Conservation (phyloP, 306 rosid species). For the Prunus mume region DNA sequence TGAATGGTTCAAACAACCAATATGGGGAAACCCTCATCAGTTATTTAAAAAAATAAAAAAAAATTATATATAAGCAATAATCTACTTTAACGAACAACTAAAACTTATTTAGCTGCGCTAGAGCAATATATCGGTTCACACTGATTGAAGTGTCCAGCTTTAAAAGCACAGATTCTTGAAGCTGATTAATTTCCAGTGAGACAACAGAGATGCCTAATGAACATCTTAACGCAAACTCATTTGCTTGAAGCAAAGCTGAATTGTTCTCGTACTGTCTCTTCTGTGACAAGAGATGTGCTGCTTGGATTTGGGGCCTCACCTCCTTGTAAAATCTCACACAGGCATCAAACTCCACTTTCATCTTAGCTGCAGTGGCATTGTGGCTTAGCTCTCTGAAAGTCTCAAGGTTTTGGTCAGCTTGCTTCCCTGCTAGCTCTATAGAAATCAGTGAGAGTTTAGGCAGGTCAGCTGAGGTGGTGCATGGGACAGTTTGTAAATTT, state of each 20-base stretch:
- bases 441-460: conserved; percentile 4
- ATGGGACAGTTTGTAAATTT: background rate
- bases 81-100: too few relatives aligned
- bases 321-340: background rate
- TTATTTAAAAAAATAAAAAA: too few relatives aligned
- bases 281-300: background rate
- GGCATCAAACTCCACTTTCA: background rate
- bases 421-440: background rate
- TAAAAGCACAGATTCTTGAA: background rate
- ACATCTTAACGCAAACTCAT: background rate
- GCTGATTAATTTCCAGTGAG: too few relatives aligned
- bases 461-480: background rate
- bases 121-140: background rate
- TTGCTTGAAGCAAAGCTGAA: background rate
- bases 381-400: background rate
- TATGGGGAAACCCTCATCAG: too few relatives aligned
- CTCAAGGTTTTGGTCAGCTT: background rate
- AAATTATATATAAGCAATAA: too few relatives aligned
- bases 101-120: too few relatives aligned
- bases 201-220: too few relatives aligned
- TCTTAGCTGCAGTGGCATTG: background rate
- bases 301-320: background rate
- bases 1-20: too few relatives aligned
- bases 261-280: background rate
- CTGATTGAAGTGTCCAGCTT: background rate